phyloP scores from a whole-genome alignment of 2,329 filamentous ascomycete species.

The Claviceps pazoutovae region DNA sequence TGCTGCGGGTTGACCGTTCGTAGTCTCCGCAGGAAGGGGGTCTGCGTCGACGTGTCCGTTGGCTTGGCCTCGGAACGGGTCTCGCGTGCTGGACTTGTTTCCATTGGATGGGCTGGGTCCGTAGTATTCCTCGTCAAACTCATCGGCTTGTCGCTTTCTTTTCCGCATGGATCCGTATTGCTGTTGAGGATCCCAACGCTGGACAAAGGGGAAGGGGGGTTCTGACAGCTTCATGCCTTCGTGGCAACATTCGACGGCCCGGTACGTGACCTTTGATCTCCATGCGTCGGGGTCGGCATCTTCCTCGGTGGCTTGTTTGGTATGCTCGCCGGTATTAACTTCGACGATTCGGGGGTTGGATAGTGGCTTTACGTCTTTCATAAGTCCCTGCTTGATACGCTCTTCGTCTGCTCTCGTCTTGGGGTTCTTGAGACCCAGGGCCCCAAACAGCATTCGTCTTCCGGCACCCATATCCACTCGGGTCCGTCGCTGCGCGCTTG shows the following conservation, averaged over 20 bases:
- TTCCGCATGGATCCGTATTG: constrained; percentile 28
- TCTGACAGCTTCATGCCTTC: constrained; percentile 53
- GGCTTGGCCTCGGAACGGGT: not conserved
- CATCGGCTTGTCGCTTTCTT: constrained; percentile 33
- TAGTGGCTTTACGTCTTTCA: constrained; percentile 35
- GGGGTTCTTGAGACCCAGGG: constrained; percentile 55
- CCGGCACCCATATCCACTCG: constrained; percentile 41
- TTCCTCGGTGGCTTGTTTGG: constrained; percentile 7
- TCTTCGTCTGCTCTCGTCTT: constrained; percentile 56
- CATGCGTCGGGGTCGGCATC: constrained; percentile 47
- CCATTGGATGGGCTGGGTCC: constrained; percentile 13
- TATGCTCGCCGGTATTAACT: constrained; percentile 1
- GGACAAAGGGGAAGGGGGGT: constrained; percentile 79
- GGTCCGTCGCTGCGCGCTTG: not conserved
- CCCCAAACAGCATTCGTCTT: constrained; percentile 55
- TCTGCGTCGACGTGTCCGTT: constrained; percentile 3
- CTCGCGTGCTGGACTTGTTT: constrained; percentile 5
- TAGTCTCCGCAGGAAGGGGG: not conserved
- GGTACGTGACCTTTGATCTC: constrained; percentile 59
- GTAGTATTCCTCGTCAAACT: constrained; percentile 17
- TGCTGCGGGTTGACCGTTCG: not conserved
- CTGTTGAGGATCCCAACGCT: constrained; percentile 76
- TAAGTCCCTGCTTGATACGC: constrained; percentile 43
- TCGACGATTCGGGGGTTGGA: constrained; percentile 21
- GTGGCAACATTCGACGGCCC: constrained; percentile 74